phyloP scores from a whole-genome alignment of 1,284 basidiomycete genomes.

The Rhodofomes roseus region DNA sequence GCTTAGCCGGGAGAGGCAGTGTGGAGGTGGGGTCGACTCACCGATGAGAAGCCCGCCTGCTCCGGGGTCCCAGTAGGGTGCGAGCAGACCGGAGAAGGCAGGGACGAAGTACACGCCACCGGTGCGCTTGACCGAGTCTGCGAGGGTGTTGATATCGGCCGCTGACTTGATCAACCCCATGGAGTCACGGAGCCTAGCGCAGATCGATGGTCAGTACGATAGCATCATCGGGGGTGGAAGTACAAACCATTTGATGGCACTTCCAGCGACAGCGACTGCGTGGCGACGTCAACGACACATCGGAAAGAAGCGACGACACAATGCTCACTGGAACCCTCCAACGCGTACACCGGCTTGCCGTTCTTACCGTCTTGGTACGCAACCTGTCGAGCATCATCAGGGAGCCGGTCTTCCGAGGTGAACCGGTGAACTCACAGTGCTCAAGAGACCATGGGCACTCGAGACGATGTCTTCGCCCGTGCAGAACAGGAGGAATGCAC shows the following conservation, averaged over 20 bases:
- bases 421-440: conserved; percentile 57
- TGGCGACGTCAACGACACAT: conserved; percentile 7
- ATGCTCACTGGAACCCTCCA: conserved; percentile 87
- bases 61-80: conserved; percentile 90
- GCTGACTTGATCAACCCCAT: conserved; percentile 83
- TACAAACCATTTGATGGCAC: conserved; percentile 84
- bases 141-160: conserved; percentile 83
- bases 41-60: conserved; percentile 85
- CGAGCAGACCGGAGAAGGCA: conserved; percentile 89
- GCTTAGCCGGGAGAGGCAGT: neutral
- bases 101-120: conserved; percentile 98
- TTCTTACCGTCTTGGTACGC: conserved; percentile 89
- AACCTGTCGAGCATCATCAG: conserved; percentile 42
- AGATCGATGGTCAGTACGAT: neutral
- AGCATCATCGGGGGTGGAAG: neutral
- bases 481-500: conserved; percentile 93
- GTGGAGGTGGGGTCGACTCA: conserved; percentile 21
- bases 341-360: conserved; percentile 82
- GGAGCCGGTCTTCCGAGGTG: too few species aligned
- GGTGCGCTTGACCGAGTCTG: conserved; percentile 73
- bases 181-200: conserved; percentile 77
- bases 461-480: conserved; percentile 87
- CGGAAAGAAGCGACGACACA: neutral
- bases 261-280: conserved; percentile 89
- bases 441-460: conserved; percentile 85